Base-by-base conservation (phyloP, 1,284 basidiomycete species). In the Ganoderma leucocontextum region DNA sequence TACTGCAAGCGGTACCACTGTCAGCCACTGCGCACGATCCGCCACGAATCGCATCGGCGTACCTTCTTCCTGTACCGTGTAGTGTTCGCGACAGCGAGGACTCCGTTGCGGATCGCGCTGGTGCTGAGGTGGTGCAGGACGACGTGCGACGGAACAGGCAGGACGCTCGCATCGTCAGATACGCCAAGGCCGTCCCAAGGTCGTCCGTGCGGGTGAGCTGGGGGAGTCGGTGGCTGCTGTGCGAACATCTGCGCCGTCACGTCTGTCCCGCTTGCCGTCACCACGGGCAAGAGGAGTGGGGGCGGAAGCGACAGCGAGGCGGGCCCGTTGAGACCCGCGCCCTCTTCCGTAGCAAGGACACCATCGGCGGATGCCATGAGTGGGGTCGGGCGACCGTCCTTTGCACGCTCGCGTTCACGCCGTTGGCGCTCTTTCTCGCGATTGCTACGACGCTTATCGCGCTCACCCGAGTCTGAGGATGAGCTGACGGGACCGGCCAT, bases 61-160 rank as follows among this genome's bases (percentile, higher is more conserved):
- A 95, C 94, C 91, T 99, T 99, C 82, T 95, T 90, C 81, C 91
- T 86, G 84, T 99, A 99, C 77, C 97, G 84, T 57, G 94, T 97
- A 64, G 97, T 98, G 64, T 92, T 96, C 17, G 94, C 97, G 1
- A 99, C 96, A 44, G 96, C 96, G 57, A 99, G 82, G 58, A 97
- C 95, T 4, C 96, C 96, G 78, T 97, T 95, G 80, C 92, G 89
- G 76, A 99, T 99, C 70, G 96, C 95, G 79, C 95, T 97, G 62
- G 97, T 99, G 70, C 96, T 96, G 68, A 99, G 82, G 80, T 99
- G 98, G 74, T 98, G 96, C 72, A 99, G 85, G 52, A 99, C 96
- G 42, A 96, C 96, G 81, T 99, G 97, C 65, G 92, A 95, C 25
- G 96, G 96, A 22, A 98, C 96, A 9, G 97, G 95, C 71, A 99